Evolutionary conservation across 345 rosid genomes (phyloP).

Genomic region (Clarkia xantiana): DNA sequence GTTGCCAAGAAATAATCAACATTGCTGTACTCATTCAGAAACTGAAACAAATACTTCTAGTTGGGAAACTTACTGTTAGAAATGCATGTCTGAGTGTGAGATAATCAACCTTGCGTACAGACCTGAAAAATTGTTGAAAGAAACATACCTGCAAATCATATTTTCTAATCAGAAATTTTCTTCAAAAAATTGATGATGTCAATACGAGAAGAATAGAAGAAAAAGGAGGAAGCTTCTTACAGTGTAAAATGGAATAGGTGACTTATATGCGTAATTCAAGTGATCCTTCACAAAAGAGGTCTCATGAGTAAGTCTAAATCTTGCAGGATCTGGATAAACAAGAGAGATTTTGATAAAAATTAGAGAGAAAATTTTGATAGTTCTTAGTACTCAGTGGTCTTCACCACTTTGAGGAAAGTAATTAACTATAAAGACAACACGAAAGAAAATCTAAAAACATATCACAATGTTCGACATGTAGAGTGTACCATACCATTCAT

Average conservation of each 20-base stretch:
- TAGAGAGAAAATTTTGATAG: no score
- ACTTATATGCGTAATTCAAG: constrained; percentile 19
- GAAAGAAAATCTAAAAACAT: no score
- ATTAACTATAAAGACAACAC: no score
- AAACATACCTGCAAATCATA: constrained; percentile 49
- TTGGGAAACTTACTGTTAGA: constrained; percentile 35
- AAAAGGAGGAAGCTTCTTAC: background rate
- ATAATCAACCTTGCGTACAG: constrained; percentile 68
- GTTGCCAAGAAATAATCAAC: no score
- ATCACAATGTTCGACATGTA: background rate
- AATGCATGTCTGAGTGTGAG: constrained; percentile 87
- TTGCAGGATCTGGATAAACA: constrained; percentile 26
- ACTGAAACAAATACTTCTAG: no score
- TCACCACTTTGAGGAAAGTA: no score
- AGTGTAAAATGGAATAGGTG: background rate
- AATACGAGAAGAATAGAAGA: background rate
- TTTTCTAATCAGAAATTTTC: background rate
- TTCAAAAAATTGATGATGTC: background rate
- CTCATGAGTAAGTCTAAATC: constrained; percentile 50
- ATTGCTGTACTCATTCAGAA: no score
- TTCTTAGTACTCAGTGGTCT: no score
- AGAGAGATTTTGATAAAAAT: no score
- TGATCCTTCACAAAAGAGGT: constrained; percentile 45
- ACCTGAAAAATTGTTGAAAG: constrained; percentile 68
- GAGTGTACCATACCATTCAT: constrained; percentile 22